A percentile compares a stretch with the other conserved stretches of the same genome.
Conservation (phyloP, 768 basidiomycete genomes). For the Tephrocybe sp. region DNA sequence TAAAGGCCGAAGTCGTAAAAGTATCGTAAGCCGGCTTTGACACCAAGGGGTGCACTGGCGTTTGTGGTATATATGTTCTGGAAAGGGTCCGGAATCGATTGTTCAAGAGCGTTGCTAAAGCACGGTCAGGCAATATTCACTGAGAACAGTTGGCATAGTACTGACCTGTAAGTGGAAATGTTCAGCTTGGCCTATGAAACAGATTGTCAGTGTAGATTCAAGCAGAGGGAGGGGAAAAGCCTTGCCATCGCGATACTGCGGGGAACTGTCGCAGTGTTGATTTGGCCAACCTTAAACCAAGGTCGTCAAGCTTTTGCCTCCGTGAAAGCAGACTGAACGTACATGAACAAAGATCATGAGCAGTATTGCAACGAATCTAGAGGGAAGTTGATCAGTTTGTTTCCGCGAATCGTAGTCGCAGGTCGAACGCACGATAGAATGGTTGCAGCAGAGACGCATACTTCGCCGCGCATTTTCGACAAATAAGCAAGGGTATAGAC, state of each 20-base stretch:
- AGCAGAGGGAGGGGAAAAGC: constrained; percentile 5
- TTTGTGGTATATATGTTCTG: constrained; percentile 65
- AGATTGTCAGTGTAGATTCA: not conserved
- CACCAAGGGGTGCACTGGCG: constrained; percentile 56
- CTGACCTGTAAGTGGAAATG: constrained; percentile 69
- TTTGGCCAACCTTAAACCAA: constrained; percentile 69
- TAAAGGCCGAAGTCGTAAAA: constrained; percentile 81
- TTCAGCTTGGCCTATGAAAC: constrained; percentile 59
- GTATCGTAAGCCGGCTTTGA: constrained; percentile 59
- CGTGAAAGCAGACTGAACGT: constrained; percentile 24
- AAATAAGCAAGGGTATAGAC: constrained; percentile 16
- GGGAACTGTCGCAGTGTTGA: constrained; percentile 71
- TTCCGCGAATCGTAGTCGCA: constrained; percentile 13
- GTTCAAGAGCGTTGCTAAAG: constrained; percentile 47
- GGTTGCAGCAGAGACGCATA: constrained; percentile 71
- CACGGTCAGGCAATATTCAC: constrained; percentile 3
- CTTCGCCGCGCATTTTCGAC: constrained; percentile 63
- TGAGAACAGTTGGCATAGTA: constrained; percentile 3
- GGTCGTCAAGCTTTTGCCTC: constrained; percentile 19
- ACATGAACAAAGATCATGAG: constrained; percentile 84
- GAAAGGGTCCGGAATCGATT: constrained; percentile 55
- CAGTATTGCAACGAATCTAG: constrained; percentile 46
- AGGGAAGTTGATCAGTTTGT: constrained; percentile 16
- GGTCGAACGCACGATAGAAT: constrained; percentile 59
- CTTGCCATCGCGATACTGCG: constrained; percentile 71